These are phyloP conservation scores for Leccinum solheimii DNA, from an alignment of 1,284 basidiomycete genomes.

Conservation along the genomic window DNA sequence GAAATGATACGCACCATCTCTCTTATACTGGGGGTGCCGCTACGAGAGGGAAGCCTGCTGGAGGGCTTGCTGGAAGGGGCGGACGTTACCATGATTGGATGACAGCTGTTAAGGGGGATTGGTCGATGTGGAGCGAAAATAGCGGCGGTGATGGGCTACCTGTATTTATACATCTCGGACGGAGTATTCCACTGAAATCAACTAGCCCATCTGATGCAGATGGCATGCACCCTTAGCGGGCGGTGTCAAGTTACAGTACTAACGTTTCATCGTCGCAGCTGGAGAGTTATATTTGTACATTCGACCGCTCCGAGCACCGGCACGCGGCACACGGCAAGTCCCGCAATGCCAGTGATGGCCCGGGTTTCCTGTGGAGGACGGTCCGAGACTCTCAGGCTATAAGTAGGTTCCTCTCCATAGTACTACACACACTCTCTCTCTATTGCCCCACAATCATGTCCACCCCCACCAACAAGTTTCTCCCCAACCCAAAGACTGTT, in stretches of 20 bases:
- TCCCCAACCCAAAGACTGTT: constrained; percentile 64
- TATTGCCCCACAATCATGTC: constrained; percentile 13
- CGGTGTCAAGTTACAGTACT: too few relatives aligned
- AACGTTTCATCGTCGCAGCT: background rate
- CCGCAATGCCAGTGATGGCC: background rate
- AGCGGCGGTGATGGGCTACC: constrained; percentile 1
- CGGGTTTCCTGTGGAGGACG: background rate
- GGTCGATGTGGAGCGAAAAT: constrained; percentile 9
- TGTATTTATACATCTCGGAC: constrained; percentile 23
- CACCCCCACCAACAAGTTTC: constrained; percentile 46
- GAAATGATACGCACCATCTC: constrained; percentile 34
- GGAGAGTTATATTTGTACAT: background rate
- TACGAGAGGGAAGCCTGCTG: constrained; percentile 35
- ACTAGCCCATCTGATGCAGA: background rate
- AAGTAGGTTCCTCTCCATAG: constrained; percentile 5
- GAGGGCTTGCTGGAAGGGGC: constrained; percentile 29
- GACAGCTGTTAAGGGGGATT: constrained; percentile 6
- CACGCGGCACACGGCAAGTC: background rate
- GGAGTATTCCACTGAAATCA: background rate
- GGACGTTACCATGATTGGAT: constrained; percentile 22
- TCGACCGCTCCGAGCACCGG: too few relatives aligned
- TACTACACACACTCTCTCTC: background rate
- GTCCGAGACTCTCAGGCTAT: background rate
- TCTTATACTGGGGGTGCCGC: constrained; percentile 41
- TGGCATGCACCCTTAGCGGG: too few relatives aligned